A percentile compares a stretch with the other conserved stretches of the same genome.
Evolutionary conservation across 2,329 filamentous ascomycete species (phyloP).

Genomic region (Fusarium sp.): DNA sequence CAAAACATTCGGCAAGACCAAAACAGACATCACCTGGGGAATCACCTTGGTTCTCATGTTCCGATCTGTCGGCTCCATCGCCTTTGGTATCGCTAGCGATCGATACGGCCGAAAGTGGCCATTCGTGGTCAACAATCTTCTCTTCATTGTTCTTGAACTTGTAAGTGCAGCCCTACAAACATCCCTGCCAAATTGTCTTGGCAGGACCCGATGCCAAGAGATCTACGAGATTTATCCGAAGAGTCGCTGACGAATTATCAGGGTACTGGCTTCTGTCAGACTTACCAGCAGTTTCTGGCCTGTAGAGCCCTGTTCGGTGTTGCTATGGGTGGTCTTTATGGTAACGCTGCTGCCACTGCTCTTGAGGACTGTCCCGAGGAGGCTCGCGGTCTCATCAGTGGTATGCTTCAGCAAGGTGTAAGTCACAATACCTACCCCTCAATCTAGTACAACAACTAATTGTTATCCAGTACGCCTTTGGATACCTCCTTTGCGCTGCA

Average conservation of each 20-base stretch:
- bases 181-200: constrained; percentile 4
- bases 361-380: constrained; percentile 78
- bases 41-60: constrained; percentile 73
- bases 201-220: background rate
- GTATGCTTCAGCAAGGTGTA: constrained; percentile 78
- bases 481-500: constrained; percentile 71
- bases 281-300: constrained; percentile 77
- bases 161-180: constrained; percentile 53
- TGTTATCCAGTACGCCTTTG: constrained; percentile 62
- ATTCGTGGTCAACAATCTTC: constrained; percentile 78
- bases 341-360: constrained; percentile 82
- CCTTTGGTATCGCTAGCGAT: constrained; percentile 66
- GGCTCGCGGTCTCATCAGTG: constrained; percentile 78
- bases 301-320: constrained; percentile 81
- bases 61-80: constrained; percentile 64
- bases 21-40: constrained; percentile 71
- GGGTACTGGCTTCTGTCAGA: constrained; percentile 75
- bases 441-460: background rate
- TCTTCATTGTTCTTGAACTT: constrained; percentile 78
- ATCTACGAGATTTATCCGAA: constrained; percentile 8
- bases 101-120: constrained; percentile 74
- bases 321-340: constrained; percentile 85
- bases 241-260: constrained; percentile 40
- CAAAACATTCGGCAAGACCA: constrained; percentile 62
- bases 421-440: constrained; percentile 14